These are phyloP conservation scores for Boletus reticulatus DNA, from an alignment of 768 basidiomycete genomes.

Conservation along the genomic window DNA sequence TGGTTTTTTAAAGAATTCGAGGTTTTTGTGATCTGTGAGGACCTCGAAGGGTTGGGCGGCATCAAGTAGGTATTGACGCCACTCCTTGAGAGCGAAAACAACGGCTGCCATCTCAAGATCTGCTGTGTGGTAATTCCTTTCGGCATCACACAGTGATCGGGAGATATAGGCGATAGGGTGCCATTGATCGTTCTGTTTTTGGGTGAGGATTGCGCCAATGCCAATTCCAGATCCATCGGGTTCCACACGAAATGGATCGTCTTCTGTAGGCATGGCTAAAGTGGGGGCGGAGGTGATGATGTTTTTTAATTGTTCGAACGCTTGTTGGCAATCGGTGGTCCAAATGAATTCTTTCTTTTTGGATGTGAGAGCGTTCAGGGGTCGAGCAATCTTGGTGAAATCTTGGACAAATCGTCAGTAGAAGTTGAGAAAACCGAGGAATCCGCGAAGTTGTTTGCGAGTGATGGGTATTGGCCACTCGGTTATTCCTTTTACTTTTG, in stretches of 20 bases:
- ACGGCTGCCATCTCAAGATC: not conserved
- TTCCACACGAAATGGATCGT: not conserved
- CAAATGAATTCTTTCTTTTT: not conserved
- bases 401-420: not conserved
- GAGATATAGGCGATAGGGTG: too few relatives aligned
- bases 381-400: not conserved
- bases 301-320: not conserved
- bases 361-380: fast-evolving
- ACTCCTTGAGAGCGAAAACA: not conserved
- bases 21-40: not conserved
- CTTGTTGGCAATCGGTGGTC: not conserved
- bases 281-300: not conserved
- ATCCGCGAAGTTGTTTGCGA: not conserved
- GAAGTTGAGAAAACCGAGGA: not conserved
- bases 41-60: not conserved
- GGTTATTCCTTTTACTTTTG: not conserved
- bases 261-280: not conserved
- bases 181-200: too few relatives aligned
- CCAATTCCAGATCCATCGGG: not conserved
- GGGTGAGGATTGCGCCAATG: not conserved
- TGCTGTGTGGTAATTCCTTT: too few relatives aligned
- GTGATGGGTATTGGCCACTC: not conserved
- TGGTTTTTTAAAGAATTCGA: not conserved
- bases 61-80: not conserved
- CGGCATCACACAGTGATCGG: too few relatives aligned